Percentiles rank a stretch among this genome's conserved stretches.
Evolutionary conservation across 768 basidiomycete species (phyloP).

Genomic region (Rhodotorula taiwanensis): DNA sequence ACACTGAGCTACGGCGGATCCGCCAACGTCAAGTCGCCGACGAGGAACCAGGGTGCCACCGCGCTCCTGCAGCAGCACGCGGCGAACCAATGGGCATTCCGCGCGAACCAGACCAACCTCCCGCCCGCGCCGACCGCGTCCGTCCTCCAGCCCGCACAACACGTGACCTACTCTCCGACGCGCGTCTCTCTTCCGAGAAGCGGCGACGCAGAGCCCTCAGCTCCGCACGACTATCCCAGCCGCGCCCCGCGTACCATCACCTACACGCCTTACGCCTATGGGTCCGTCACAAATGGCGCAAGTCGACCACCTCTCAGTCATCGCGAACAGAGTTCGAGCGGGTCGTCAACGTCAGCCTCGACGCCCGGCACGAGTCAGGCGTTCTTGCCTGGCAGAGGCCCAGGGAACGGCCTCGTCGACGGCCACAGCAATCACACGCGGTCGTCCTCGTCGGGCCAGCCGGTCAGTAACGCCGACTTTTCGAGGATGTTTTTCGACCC

Average conservation of each 20-base stretch:
- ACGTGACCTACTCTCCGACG: no score
- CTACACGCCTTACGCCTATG: neutral
- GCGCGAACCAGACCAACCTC: neutral
- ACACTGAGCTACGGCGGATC: neutral
- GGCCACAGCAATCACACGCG: neutral
- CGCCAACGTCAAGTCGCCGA: no score
- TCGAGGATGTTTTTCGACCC: slow-evolving; percentile 35
- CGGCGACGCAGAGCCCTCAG: no score
- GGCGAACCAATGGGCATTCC: slow-evolving; percentile 29
- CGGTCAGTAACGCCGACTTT: slow-evolving; percentile 16
- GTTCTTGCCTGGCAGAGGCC: no score
- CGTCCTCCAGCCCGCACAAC: neutral
- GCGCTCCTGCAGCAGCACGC: slow-evolving; percentile 27
- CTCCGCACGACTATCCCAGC: no score
- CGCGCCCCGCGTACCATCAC: no score
- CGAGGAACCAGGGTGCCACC: neutral
- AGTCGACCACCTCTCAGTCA: neutral
- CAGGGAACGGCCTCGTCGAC: no score
- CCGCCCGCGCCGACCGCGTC: neutral
- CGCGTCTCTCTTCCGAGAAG: no score
- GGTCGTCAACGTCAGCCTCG: neutral
- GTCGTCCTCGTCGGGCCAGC: neutral
- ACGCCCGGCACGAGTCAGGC: neutral
- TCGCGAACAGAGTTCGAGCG: neutral
- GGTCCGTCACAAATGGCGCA: neutral